Conservation (phyloP, 345 rosid species). For the Isatis tinctoria region DNA sequence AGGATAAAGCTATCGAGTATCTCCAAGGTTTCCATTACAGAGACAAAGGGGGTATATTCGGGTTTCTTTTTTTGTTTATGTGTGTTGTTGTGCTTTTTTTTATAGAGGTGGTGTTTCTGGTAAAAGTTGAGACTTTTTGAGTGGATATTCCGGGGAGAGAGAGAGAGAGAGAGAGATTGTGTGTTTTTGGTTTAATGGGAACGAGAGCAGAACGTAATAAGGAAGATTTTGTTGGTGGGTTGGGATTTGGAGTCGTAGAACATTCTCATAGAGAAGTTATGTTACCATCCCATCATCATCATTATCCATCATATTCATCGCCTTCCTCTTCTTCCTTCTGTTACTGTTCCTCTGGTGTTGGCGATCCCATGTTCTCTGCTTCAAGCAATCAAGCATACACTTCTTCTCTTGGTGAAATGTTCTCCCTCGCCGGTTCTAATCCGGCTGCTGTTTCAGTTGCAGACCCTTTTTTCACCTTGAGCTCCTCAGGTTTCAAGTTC, state of each 20-base stretch:
- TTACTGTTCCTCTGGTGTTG: slow-evolving; percentile 30
- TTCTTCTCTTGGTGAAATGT: slow-evolving; percentile 20
- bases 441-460: slow-evolving; percentile 30
- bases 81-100: background rate
- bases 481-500: slow-evolving; percentile 40
- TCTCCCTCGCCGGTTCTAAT: slow-evolving; percentile 42
- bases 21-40: background rate
- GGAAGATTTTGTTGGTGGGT: slow-evolving; percentile 38
- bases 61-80: background rate
- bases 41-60: background rate
- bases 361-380: slow-evolving; percentile 42
- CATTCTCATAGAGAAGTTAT: slow-evolving; percentile 26
- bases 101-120: background rate
- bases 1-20: background rate
- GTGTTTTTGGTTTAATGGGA: slow-evolving; percentile 22
- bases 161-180: slow-evolving; percentile 16
- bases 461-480: slow-evolving; percentile 36
- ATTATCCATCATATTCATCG: slow-evolving; percentile 20
- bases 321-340: slow-evolving; percentile 27
- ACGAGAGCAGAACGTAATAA: slow-evolving; percentile 20
- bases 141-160: background rate
- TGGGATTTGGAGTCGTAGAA: slow-evolving; percentile 45
- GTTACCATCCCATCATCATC: slow-evolving; percentile 29
- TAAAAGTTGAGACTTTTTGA: slow-evolving; percentile 3
- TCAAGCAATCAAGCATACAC: slow-evolving; percentile 41